Evolutionary conservation across 2,329 filamentous ascomycete species (phyloP), one percentile per base, ranked within the genome.

Genomic region (Fusarium virguliforme): DNA sequence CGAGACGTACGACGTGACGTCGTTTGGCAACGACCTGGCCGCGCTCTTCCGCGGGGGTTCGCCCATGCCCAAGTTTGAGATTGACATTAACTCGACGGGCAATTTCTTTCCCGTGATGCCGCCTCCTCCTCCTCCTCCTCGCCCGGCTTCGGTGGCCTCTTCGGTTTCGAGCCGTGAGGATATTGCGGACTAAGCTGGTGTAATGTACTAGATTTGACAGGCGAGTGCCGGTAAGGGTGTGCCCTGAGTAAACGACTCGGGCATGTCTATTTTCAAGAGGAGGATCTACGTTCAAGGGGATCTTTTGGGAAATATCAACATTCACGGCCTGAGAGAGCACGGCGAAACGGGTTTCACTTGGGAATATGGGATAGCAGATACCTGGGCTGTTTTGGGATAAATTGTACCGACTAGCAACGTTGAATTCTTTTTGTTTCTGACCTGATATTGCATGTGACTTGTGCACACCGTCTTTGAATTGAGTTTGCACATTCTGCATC

Each of bases 21-120:
- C 64, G n/a, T 74, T 76, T 63, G 73, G 73, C 1, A 75, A 79
- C 40, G 75, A 79, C 55, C 35, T 80, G 9, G 69, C 70, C 10
- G 38, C 66, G 18, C 38, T 80, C 54, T 73, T 73, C 59, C 55
- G 66, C 26, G 24, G 55, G 50, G 60, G 63, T 13, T 46, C 65
- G 3, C 59, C 59, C 15, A 75, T 76, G 26, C 75, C 73, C 43
- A 75, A 70, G 55, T 75, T 77, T 48, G 74, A 76, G 15, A 68
- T 70, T 28, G 70, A 76, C 18, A 51, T 72, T 9, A 53, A 35
- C 15, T 34, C 50, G 18, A 28, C 40, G n/a, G 67, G 51, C 10
- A 46, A 55, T 10, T 34, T 51, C 7, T 67, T 72, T 22, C 65
- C 69, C 18, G 55, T 40, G 3, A 60, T 70, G 54, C 70, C 70